Percentiles rank a stretch among this genome's conserved stretches.
Conservation (phyloP, 2,329 filamentous ascomycete genomes). For the Aspergillus bombycis region DNA sequence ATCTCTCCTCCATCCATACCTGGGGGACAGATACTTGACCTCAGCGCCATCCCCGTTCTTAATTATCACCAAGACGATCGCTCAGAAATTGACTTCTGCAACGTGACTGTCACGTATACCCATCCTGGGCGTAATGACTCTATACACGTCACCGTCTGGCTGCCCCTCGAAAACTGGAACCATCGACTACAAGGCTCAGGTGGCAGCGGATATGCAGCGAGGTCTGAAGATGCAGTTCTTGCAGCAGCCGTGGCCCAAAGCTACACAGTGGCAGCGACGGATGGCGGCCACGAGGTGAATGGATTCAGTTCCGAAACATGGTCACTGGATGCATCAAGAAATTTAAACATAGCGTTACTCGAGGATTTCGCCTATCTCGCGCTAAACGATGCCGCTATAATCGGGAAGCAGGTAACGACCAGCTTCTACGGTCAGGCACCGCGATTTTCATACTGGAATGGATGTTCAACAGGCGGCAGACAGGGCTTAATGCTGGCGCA, state of each 20-base stretch:
- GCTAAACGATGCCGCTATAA: slow-evolving; percentile 35
- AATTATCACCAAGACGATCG: neutral
- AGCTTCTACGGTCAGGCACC: slow-evolving; percentile 36
- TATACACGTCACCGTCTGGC: slow-evolving; percentile 34
- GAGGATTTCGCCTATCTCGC: slow-evolving; percentile 38
- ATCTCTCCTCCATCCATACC: slow-evolving; percentile 8
- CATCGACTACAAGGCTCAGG: slow-evolving; percentile 42
- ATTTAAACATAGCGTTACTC: slow-evolving; percentile 36
- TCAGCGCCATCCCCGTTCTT: slow-evolving; percentile 5
- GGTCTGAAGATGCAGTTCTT: neutral
- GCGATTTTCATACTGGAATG: slow-evolving; percentile 48
- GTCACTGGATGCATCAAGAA: slow-evolving; percentile 27
- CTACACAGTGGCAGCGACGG: slow-evolving; percentile 25
- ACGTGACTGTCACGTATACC: slow-evolving; percentile 42
- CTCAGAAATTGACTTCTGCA: slow-evolving; percentile 34
- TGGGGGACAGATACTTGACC: slow-evolving; percentile 6
- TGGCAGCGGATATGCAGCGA: slow-evolving; percentile 35
- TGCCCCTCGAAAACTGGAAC: slow-evolving; percentile 40
- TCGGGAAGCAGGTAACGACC: slow-evolving; percentile 32
- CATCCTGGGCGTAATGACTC: slow-evolving; percentile 40
- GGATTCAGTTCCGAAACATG: slow-evolving; percentile 8
- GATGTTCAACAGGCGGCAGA: slow-evolving; percentile 51
- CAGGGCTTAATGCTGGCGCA: slow-evolving; percentile 50
- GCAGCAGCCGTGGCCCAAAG: slow-evolving; percentile 7
- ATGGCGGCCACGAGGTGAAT: slow-evolving; percentile 15